phyloP scores from a whole-genome alignment of 768 basidiomycete genomes.

The Candolleomyces aberdarensis region DNA sequence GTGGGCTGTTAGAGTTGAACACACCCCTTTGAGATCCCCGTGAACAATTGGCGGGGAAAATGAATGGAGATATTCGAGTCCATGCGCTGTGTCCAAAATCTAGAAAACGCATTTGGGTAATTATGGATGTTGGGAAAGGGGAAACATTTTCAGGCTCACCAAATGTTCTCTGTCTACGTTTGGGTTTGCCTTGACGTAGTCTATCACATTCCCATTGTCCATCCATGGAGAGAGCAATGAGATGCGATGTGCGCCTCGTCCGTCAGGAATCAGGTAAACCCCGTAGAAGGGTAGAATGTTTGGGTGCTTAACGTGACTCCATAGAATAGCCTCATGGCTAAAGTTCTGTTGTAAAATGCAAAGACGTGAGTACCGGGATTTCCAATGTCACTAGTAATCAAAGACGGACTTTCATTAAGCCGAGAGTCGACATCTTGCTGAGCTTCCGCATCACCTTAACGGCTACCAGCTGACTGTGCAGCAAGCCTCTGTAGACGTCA shows the following conservation, averaged over 20 bases:
- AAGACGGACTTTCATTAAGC: background rate
- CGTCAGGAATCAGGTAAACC: constrained; percentile 8
- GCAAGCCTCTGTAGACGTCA: constrained; percentile 4
- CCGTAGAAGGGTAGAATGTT: constrained; percentile 18
- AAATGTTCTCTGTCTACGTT: constrained; percentile 3
- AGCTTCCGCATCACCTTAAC: constrained; percentile 7
- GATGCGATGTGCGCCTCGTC: constrained; percentile 3
- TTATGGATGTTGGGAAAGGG: background rate
- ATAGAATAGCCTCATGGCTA: constrained; percentile 13
- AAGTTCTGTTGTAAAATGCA: background rate
- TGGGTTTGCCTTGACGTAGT: constrained; percentile 9
- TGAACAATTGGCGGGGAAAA: constrained; percentile 10
- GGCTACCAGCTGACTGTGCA: constrained; percentile 1
- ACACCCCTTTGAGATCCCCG: constrained; percentile 21
- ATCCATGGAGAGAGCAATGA: constrained; percentile 17
- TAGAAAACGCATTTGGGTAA: background rate
- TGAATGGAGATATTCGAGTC: constrained; percentile 4
- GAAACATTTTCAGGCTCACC: constrained; percentile 3
- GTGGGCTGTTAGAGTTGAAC: background rate
- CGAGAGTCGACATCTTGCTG: background rate
- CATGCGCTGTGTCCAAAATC: constrained; percentile 3
- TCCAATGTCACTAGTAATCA: too few relatives aligned
- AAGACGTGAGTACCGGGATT: background rate
- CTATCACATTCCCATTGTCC: constrained; percentile 14
- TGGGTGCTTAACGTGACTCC: constrained; percentile 14